Conservation (phyloP, 2,329 filamentous ascomycete genomes). For the Cladophialophora chaetospira region DNA sequence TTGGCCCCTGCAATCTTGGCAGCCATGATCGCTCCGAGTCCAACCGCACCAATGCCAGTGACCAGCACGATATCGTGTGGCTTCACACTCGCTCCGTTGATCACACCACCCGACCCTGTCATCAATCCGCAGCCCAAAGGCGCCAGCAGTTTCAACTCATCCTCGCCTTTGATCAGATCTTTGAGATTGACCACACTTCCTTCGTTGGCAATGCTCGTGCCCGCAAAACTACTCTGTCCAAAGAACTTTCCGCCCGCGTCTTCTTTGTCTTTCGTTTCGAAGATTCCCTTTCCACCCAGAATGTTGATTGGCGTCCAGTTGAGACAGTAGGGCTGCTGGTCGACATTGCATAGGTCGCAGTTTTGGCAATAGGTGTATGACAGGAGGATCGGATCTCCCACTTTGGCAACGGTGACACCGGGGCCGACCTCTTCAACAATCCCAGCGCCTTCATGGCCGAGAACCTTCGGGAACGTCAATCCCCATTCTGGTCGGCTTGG, state of each 20-base stretch:
- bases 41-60: conserved; percentile 51
- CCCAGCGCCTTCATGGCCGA: conserved; percentile 60
- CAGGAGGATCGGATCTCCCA: conserved; percentile 52
- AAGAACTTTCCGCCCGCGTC: conserved; percentile 42
- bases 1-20: conserved; percentile 47
- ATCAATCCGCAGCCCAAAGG: conserved; percentile 40
- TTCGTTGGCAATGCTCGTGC: conserved; percentile 36
- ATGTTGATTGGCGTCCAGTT: conserved; percentile 54
- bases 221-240: conserved; percentile 43
- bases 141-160: conserved; percentile 35
- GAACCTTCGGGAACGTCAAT: conserved; percentile 50
- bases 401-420: conserved; percentile 44
- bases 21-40: conserved; percentile 52
- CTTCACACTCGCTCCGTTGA: conserved; percentile 44
- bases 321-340: conserved; percentile 52
- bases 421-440: conserved; percentile 51
- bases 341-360: conserved; percentile 53
- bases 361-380: conserved; percentile 51
- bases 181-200: conserved; percentile 34
- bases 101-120: conserved; percentile 45
- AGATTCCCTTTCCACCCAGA: conserved; percentile 21
- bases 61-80: conserved; percentile 44
- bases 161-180: conserved; percentile 14
- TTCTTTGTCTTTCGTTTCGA: conserved; percentile 30
- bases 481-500: conserved; percentile 38